Percentiles rank a stretch among this genome's conserved stretches.
Conservation (phyloP, 2,329 filamentous ascomycete species). For the Xylaria sp. region DNA sequence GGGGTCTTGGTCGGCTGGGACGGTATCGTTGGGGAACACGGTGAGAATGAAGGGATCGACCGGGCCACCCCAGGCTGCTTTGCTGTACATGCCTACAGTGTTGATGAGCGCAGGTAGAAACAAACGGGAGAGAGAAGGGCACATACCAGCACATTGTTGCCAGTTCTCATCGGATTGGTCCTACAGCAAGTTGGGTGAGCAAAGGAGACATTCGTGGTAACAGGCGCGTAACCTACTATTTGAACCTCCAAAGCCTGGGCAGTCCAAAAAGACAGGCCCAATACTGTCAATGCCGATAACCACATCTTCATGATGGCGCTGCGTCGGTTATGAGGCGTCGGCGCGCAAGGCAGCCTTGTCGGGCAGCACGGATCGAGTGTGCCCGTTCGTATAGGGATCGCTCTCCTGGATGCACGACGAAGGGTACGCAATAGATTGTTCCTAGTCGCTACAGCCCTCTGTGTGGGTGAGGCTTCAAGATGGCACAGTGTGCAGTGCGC, state of each 20-base stretch:
- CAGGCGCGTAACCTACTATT: conserved; percentile 58
- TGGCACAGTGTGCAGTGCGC: conserved; percentile 16
- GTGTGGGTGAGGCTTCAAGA: conserved; percentile 11
- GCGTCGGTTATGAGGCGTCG: conserved; percentile 38
- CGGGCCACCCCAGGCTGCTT: conserved; percentile 85
- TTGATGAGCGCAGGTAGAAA: conserved; percentile 22
- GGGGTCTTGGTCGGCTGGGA: conserved; percentile 72
- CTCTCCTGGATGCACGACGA: conserved; percentile 9
- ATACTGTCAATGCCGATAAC: conserved; percentile 59
- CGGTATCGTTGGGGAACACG: conserved; percentile 75
- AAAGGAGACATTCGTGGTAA: conserved; percentile 10
- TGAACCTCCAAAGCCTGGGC: conserved; percentile 67
- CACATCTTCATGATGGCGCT: conserved; percentile 65
- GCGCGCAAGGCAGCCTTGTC: conserved; percentile 48
- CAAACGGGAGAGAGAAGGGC: neutral
- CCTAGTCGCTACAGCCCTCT: neutral
- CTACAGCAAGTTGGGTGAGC: conserved; percentile 56
- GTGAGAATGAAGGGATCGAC: conserved; percentile 90
- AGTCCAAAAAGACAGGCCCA: conserved; percentile 67
- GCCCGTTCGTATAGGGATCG: conserved; percentile 28
- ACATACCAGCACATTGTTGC: conserved; percentile 78
- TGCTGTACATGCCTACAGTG: conserved; percentile 87
- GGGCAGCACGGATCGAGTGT: conserved; percentile 42
- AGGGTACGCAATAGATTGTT: conserved; percentile 1
- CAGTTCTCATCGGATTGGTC: conserved; percentile 80